Evolutionary conservation across 768 basidiomycete genomes (phyloP).

Genomic region (Phaeolepiota aurea): DNA sequence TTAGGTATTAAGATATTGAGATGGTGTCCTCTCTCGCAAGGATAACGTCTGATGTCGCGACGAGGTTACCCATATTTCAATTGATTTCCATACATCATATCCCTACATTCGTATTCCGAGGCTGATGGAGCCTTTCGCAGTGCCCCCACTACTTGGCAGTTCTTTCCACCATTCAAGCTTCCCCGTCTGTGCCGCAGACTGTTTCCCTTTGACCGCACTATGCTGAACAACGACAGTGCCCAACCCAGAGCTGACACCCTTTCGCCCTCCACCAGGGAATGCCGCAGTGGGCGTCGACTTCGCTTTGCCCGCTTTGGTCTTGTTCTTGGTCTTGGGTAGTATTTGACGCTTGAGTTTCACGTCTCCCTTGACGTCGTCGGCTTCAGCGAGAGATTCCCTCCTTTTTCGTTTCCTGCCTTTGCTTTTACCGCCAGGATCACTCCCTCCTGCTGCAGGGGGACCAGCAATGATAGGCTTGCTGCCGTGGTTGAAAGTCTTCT

Average conservation of each 20-base stretch:
- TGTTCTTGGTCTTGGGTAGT: not conserved
- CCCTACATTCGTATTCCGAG: not conserved
- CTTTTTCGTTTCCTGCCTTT: constrained; percentile 7
- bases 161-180: constrained; percentile 1
- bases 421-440: constrained; percentile 10
- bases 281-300: constrained; percentile 3
- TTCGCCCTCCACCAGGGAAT: constrained; percentile 47
- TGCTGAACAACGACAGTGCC: constrained; percentile 30
- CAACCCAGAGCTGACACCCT: constrained; percentile 58
- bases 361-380: constrained; percentile 10
- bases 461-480: constrained; percentile 8
- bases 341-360: constrained; percentile 5
- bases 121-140: not conserved
- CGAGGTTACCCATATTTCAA: no score
- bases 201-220: not conserved
- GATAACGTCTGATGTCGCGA: no score
- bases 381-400: constrained; percentile 9
- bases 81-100: no score
- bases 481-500: constrained; percentile 24
- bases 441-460: constrained; percentile 9
- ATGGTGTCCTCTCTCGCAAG: no score
- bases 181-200: not conserved
- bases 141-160: not conserved
- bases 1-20: no score
- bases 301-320: not conserved